phyloP scores from a whole-genome alignment of 805 yeast genomes.

The Crinitomyces ghanaensis region DNA sequence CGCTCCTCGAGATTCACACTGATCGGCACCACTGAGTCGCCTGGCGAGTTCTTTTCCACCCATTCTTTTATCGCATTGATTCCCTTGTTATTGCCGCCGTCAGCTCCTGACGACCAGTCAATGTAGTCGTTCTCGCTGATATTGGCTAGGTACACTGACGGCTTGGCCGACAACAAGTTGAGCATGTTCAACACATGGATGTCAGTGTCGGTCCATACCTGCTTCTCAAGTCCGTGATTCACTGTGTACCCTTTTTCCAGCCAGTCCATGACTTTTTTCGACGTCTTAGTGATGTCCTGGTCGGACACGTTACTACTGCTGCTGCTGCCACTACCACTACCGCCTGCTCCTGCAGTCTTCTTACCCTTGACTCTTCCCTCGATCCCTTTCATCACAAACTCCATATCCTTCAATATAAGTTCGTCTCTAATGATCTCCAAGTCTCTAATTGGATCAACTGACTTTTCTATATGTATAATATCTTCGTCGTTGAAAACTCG shows the following conservation, averaged over 20 bases:
- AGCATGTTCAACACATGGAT: slow-evolving; percentile 81
- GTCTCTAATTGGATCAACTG: slow-evolving; percentile 91
- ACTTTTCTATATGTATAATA: slow-evolving; percentile 93
- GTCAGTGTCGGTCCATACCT: slow-evolving; percentile 83
- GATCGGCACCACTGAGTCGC: slow-evolving; percentile 84
- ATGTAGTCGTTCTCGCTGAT: slow-evolving; percentile 80
- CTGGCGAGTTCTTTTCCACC: slow-evolving; percentile 82
- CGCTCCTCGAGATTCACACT: slow-evolving; percentile 88
- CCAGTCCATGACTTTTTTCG: slow-evolving; percentile 59
- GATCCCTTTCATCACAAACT: slow-evolving; percentile 80
- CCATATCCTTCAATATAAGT: slow-evolving; percentile 92
- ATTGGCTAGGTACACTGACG: slow-evolving; percentile 85
- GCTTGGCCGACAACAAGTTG: slow-evolving; percentile 88
- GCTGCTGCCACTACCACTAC: no score
- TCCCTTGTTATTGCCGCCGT: slow-evolving; percentile 81
- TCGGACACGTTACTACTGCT: no score
- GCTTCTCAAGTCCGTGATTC: slow-evolving; percentile 72
- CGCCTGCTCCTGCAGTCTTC: slow-evolving; percentile 12
- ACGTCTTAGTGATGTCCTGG: no score
- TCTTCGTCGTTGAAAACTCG: slow-evolving; percentile 97
- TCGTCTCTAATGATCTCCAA: slow-evolving; percentile 85
- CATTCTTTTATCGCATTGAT: slow-evolving; percentile 74
- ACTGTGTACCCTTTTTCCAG: slow-evolving; percentile 81
- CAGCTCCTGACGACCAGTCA: slow-evolving; percentile 5
- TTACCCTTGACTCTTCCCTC: slow-evolving; percentile 19